A percentile compares a stretch with the other conserved stretches of the same genome.
These are phyloP conservation scores for Tylopilus cervinicoccineus DNA, from an alignment of 768 basidiomycete genomes.

Conservation along the genomic window DNA sequence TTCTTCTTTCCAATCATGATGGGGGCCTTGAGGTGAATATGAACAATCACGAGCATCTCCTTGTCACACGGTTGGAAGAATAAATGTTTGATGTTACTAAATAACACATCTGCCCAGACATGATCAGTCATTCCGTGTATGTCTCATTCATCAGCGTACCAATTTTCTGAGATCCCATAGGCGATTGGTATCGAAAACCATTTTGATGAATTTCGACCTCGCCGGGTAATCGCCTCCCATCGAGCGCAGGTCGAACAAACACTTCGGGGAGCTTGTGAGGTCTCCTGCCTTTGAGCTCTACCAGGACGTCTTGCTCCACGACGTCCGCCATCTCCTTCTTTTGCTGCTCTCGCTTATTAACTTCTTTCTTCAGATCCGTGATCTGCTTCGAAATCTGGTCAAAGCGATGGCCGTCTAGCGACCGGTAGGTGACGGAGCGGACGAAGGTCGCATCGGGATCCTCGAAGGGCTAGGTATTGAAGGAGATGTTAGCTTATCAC, in stretches of 20 bases:
- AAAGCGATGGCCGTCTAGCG: constrained; percentile 84
- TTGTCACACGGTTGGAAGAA: constrained; percentile 99
- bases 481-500: constrained; percentile 4
- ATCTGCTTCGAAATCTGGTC: constrained; percentile 88
- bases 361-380: constrained; percentile 92
- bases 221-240: constrained; percentile 94
- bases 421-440: constrained; percentile 92
- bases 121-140: constrained; percentile 1
- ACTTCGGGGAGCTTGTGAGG: constrained; percentile 88
- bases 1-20: constrained; percentile 99
- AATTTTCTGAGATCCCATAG: constrained; percentile 84
- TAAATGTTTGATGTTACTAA: constrained; percentile 95
- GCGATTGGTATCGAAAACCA: constrained; percentile 89
- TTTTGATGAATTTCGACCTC: constrained; percentile 98
- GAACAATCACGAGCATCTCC: constrained; percentile 91
- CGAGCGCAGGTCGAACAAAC: constrained; percentile 88
- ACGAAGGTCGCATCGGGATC: constrained; percentile 96
- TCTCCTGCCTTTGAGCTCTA: constrained; percentile 85
- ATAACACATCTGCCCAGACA: constrained; percentile 69
- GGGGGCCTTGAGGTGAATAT: constrained; percentile 88
- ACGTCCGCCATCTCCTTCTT: constrained; percentile 99
- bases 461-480: constrained; percentile 73
- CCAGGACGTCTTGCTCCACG: constrained; percentile 86
- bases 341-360: constrained; percentile 95
- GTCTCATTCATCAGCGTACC: constrained; percentile 45